phyloP scores from a whole-genome alignment of 441 rosid genomes.

The Rhodomyrtus psidioides region DNA sequence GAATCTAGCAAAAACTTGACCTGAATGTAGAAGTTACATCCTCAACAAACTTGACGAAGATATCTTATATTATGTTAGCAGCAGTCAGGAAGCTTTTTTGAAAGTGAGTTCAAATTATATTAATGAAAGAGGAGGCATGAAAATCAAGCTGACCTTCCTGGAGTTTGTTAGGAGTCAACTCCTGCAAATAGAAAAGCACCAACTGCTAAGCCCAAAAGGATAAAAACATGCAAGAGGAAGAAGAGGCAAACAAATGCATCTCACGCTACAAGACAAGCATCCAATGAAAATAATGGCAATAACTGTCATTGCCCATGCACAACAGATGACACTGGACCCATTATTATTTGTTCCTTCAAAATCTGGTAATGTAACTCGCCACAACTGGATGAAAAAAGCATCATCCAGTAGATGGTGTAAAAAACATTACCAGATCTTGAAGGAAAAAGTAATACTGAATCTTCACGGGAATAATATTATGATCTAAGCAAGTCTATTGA shows the following conservation, averaged over 20 bases:
- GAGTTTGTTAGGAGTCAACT: slow-evolving; percentile 79
- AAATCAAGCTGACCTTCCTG: slow-evolving; percentile 60
- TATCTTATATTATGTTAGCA: not conserved
- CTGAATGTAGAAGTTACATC: not conserved
- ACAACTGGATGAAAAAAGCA: not conserved
- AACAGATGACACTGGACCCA: not conserved
- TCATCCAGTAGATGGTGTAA: not conserved
- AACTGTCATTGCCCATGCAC: not conserved
- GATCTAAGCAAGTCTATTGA: not conserved
- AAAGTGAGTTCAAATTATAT: not conserved
- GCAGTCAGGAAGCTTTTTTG: not conserved
- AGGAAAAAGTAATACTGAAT: not conserved
- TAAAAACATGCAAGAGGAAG: not conserved
- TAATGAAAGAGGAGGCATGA: not conserved
- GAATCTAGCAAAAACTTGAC: not conserved
- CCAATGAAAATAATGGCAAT: not conserved
- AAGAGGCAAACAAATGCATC: not conserved
- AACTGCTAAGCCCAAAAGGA: not conserved
- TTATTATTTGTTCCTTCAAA: not conserved
- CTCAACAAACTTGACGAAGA: not conserved
- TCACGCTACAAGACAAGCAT: not conserved
- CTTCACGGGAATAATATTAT: not conserved
- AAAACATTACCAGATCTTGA: not conserved
- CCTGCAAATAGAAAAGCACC: slow-evolving; percentile 29
- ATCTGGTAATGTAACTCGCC: not conserved